Evolutionary conservation across 1,139 yeast genomes (phyloP).

Genomic region (Nematodospora anomalae): DNA sequence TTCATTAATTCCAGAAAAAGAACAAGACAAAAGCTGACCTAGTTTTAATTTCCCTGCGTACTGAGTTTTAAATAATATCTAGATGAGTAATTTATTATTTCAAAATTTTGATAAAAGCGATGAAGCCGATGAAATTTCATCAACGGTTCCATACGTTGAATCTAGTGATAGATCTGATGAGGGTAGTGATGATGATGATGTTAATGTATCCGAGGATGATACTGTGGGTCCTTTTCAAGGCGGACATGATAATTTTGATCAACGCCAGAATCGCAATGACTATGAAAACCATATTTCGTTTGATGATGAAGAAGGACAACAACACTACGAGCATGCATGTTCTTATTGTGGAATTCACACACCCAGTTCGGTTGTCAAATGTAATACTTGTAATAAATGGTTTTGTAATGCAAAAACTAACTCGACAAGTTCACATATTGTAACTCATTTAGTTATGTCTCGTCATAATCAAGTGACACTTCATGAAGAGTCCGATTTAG

Average conservation of each 20-base stretch:
- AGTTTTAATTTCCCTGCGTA: neutral
- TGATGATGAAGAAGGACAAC: conserved; percentile 8
- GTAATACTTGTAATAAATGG: conserved; percentile 82
- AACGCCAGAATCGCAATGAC: neutral
- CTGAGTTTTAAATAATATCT: neutral
- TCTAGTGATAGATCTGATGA: conserved; percentile 6
- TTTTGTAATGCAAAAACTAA: conserved; percentile 79
- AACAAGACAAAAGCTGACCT: neutral
- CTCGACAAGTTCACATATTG: conserved; percentile 74
- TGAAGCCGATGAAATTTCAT: conserved; percentile 11
- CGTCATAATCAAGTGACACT: conserved; percentile 74
- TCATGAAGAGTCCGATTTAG: conserved; percentile 80
- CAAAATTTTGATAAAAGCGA: conserved; percentile 18
- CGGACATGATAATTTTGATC: neutral
- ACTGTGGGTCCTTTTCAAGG: conserved; percentile 5
- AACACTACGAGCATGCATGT: conserved; percentile 43
- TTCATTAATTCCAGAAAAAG: neutral
- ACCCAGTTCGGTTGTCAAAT: conserved; percentile 68
- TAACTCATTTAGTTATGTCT: conserved; percentile 81
- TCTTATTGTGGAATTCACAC: conserved; percentile 78
- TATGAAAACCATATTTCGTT: neutral
- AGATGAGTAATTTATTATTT: conserved; percentile 28
- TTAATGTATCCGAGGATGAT: conserved; percentile 9
- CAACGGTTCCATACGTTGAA: conserved; percentile 6
- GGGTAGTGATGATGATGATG: conserved; percentile 3